Evolutionary conservation across 2,329 filamentous ascomycete species (phyloP), one percentile per base, ranked within the genome.

Genomic region (Penicillium corylophilum): DNA sequence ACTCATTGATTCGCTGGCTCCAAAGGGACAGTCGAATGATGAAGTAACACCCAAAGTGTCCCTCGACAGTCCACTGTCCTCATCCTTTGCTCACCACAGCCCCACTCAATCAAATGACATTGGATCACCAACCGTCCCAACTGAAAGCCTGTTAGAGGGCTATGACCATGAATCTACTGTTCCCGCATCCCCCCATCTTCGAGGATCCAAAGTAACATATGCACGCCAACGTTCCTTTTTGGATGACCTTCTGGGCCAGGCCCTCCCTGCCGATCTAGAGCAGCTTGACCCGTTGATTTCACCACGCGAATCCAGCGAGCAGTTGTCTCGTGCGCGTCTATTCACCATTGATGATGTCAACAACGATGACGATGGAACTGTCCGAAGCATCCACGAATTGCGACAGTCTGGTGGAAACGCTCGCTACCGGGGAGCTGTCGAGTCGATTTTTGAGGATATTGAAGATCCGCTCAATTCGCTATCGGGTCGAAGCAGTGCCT

Each of bases 321-420:
- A 40, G 23, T 48, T 55, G 31, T 43, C 59, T 31, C 49, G 44
- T 36, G 52, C 56, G 39, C 59, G 55, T 20, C 63, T 67, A 35
- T 61, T 70, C 42, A 55, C 68, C 15, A 74, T 78, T 5, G 75
- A 78, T 8, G 79, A 80, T 13, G 76, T 78, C 15, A 73, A 73
- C 13, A 73, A 73, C 26, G 72, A 76, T 33, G 61, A 70, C 50
- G 62, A 72, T 62, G 70, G 71, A 18, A 64, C 71, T 23, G 74
- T 84, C 42, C 77, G 81, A 51, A 83, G 79, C 49, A 82, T 85
- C 23, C 82, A 86, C 56, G 84, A 86, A 63, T 73, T 87, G 29
- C 76, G 82, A 49, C 80, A 80, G 36, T 77, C 80, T 46, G 84
- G 83, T 2, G 76, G 78, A 28, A 83, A 82, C 55, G 75, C 76